Evolutionary conservation across 345 rosid species (phyloP).

Genomic region (Citrus trifoliata): DNA sequence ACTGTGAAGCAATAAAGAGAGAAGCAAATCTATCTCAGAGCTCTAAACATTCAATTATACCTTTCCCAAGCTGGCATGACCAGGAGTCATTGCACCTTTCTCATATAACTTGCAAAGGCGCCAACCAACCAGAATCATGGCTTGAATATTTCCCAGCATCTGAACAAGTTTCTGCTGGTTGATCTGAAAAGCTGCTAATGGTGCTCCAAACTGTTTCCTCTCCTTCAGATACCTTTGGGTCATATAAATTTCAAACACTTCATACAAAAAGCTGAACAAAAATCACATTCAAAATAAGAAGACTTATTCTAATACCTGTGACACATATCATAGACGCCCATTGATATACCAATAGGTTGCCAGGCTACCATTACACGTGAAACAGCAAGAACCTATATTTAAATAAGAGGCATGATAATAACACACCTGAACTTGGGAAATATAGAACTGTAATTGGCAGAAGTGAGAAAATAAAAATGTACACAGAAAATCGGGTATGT

Average conservation of each 20-base stretch:
- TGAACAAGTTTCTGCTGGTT: constrained; percentile 90
- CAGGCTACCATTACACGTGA: constrained; percentile 95
- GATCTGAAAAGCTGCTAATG: constrained; percentile 87
- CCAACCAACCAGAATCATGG: constrained; percentile 93
- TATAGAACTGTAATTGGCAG: background rate
- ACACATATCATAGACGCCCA: constrained; percentile 97
- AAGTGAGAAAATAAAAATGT: background rate
- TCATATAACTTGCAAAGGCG: constrained; percentile 93
- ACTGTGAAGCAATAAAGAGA: background rate
- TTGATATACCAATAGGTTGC: constrained; percentile 93
- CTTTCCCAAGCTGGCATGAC: constrained; percentile 98
- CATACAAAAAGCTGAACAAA: background rate
- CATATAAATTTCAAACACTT: constrained; percentile 11
- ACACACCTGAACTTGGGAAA: background rate
- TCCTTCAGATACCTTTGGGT: constrained; percentile 70
- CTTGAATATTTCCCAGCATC: constrained; percentile 89
- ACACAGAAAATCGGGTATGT: background rate
- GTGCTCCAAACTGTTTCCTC: constrained; percentile 98
- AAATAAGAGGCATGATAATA: background rate
- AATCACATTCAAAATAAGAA: background rate
- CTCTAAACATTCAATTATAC: constrained; percentile 30
- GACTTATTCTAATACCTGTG: constrained; percentile 53
- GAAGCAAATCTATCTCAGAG: background rate
- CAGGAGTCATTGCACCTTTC: constrained; percentile 78
- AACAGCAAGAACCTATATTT: constrained; percentile 75